Evolutionary conservation across 164 flowering plant species (phyloP).

Genomic region (Saururus chinensis): DNA sequence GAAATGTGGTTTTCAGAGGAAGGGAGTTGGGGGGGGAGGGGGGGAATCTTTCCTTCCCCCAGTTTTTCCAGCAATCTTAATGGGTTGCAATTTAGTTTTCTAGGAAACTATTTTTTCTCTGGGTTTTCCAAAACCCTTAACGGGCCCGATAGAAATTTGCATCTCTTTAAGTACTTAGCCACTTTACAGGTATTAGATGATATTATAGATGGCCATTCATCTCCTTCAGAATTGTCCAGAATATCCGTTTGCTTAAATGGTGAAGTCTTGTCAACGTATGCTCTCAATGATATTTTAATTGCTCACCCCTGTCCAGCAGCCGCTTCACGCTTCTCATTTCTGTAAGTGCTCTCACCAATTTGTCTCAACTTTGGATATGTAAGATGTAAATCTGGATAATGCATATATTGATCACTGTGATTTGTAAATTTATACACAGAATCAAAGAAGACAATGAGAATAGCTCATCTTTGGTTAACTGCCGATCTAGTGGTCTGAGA

Average conservation of each 20-base stretch:
- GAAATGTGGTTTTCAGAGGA: too few relatives aligned
- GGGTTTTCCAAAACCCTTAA: too few relatives aligned
- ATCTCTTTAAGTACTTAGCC: not conserved
- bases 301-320: constrained; percentile 90
- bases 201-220: constrained; percentile 33
- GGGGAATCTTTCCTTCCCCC: too few relatives aligned
- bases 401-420: not conserved
- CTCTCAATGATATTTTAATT: constrained; percentile 76
- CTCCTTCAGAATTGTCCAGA: constrained; percentile 54
- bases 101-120: too few relatives aligned
- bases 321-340: constrained; percentile 79
- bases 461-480: constrained; percentile 31
- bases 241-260: constrained; percentile 46
- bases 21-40: too few relatives aligned
- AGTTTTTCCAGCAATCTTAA: too few relatives aligned
- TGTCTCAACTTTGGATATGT: not conserved
- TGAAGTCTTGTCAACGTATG: constrained; percentile 34
- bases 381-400: not conserved
- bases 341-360: constrained; percentile 23
- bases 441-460: constrained; percentile 27
- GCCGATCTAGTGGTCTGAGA: constrained; percentile 85
- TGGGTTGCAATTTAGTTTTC: too few relatives aligned
- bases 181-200: constrained; percentile 52
- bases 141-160: not conserved
- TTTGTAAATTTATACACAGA: constrained; percentile 25